Evolutionary conservation across 129 eudicot species (phyloP).

Genomic region (Cynara cardunculus): DNA sequence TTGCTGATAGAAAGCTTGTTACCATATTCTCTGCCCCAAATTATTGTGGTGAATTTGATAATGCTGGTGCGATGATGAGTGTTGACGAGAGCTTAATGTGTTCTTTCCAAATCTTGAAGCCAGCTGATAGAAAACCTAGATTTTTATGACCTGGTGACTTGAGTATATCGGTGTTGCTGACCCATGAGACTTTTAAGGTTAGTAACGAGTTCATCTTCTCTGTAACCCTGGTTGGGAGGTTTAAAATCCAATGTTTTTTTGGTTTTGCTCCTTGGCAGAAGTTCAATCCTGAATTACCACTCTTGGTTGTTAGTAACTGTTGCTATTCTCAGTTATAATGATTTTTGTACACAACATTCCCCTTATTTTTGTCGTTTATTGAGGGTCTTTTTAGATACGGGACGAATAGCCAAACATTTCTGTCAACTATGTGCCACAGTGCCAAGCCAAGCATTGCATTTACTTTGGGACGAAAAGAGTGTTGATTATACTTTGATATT

Average conservation of each 20-base stretch:
- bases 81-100: slow-evolving; percentile 83
- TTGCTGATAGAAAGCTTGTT: slow-evolving; percentile 78
- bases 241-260: not conserved
- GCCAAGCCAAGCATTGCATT: no score
- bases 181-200: slow-evolving; percentile 31
- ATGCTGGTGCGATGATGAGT: slow-evolving; percentile 91
- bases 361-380: no score
- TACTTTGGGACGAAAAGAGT: no score
- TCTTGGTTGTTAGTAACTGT: not conserved
- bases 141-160: slow-evolving; percentile 31
- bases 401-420: no score
- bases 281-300: not conserved
- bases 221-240: not conserved
- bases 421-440: no score
- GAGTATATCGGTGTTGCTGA: slow-evolving; percentile 15
- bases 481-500: no score
- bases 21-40: slow-evolving; percentile 78
- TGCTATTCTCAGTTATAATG: no score
- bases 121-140: slow-evolving; percentile 56
- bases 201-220: not conserved
- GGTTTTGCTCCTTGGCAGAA: no score
- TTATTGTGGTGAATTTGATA: slow-evolving; percentile 80
- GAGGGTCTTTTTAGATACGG: no score
- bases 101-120: slow-evolving; percentile 74
- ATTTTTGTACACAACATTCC: no score